Evolutionary conservation across 2,329 filamentous ascomycete species (phyloP).

Genomic region (Chaetomium olivaceum): DNA sequence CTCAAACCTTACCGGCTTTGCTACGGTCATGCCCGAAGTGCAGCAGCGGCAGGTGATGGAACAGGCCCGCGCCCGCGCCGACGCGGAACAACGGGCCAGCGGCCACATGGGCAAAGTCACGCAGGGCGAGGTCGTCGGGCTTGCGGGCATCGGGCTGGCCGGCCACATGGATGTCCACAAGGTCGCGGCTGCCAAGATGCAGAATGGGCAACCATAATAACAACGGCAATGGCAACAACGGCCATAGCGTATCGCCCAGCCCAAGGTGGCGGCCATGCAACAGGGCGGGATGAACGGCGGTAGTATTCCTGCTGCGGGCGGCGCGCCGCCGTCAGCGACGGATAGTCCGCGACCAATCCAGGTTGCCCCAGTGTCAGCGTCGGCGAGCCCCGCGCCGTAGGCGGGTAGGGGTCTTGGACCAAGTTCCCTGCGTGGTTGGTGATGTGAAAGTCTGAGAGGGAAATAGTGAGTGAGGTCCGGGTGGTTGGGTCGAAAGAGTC

Average conservation of each 20-base stretch:
- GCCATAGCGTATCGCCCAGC: conserved; percentile 23
- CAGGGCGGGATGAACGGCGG: conserved; percentile 28
- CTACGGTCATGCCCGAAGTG: conserved; percentile 51
- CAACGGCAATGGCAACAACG: not conserved
- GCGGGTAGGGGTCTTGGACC: not conserved
- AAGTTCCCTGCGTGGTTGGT: not conserved
- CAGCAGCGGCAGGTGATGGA: conserved; percentile 54
- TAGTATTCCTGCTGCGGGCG: not conserved
- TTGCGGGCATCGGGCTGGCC: conserved; percentile 43
- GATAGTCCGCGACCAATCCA: not conserved
- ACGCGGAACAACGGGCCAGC: conserved; percentile 38
- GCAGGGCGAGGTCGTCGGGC: conserved; percentile 47
- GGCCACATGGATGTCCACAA: conserved; percentile 40
- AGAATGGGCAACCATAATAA: conserved; percentile 23
- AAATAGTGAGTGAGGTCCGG: not conserved
- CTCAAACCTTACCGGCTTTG: conserved; percentile 48
- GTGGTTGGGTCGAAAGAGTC: not conserved
- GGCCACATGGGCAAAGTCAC: conserved; percentile 45
- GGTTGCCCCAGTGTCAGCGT: not conserved
- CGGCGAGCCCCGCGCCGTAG: conserved; percentile 16
- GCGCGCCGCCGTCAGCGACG: not conserved
- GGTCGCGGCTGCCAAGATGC: conserved; percentile 41
- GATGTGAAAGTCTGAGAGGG: not conserved
- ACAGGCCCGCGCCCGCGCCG: conserved; percentile 51
- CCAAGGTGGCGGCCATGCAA: conserved; percentile 23